Conservation (phyloP, 2,329 filamentous ascomycete species). For the Aspergillus chevalieri region DNA sequence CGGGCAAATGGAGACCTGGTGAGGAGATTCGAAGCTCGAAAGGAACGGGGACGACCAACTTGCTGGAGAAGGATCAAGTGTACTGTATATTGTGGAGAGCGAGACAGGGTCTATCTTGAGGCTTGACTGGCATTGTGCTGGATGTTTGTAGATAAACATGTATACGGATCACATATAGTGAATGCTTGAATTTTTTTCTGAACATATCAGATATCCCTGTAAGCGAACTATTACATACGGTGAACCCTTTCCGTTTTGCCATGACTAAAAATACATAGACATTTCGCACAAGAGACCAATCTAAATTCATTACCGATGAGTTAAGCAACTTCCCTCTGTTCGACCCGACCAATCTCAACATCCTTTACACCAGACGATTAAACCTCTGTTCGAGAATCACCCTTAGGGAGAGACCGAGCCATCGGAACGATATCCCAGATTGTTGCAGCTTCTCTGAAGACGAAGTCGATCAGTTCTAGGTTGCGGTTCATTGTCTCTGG, state of each 20-base stretch:
- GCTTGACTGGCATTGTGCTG: not conserved
- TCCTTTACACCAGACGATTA: not conserved
- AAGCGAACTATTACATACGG: not conserved
- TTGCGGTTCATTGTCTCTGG: slow-evolving; percentile 22
- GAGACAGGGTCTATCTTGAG: not conserved
- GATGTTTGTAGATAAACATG: not conserved
- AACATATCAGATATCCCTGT: not conserved
- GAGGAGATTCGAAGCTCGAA: not conserved
- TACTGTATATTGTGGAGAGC: not conserved
- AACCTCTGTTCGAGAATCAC: slow-evolving; percentile 11
- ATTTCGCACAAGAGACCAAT: not conserved
- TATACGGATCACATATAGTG: not conserved
- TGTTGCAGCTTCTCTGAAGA: slow-evolving; percentile 18
- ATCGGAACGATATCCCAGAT: slow-evolving; percentile 19
- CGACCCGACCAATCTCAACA: slow-evolving; percentile 11
- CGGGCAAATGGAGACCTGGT: not conserved
- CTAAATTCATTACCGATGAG: not conserved
- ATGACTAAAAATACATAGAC: not conserved
- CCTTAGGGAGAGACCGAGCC: slow-evolving; percentile 16
- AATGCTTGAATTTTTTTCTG: not conserved
- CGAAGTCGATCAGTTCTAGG: slow-evolving; percentile 16
- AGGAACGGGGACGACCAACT: not conserved
- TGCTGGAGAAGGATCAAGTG: not conserved
- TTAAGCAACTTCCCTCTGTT: slow-evolving; percentile 14
- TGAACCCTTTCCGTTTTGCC: not conserved